phyloP scores from a whole-genome alignment of 495 filamentous ascomycete species.

The Penicillium antarcticum region DNA sequence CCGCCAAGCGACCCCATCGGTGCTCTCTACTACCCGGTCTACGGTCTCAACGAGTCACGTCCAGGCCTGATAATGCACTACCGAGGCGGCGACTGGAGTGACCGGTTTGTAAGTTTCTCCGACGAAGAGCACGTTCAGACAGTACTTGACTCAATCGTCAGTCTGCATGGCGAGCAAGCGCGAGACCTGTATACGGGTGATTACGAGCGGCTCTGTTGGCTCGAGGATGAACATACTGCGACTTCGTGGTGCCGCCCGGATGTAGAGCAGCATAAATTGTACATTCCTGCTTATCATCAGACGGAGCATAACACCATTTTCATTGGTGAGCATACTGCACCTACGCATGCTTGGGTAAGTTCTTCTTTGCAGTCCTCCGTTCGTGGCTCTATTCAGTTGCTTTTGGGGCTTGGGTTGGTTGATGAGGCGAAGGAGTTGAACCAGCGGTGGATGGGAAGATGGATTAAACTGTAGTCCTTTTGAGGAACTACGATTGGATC shows the following conservation, averaged over 20 bases:
- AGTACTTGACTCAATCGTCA: slow-evolving; percentile 52
- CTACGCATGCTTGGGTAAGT: slow-evolving; percentile 68
- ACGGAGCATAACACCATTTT: slow-evolving; percentile 64
- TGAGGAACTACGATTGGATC: not conserved
- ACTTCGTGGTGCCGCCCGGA: slow-evolving; percentile 51
- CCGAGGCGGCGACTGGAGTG: slow-evolving; percentile 39
- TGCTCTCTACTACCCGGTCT: slow-evolving; percentile 58
- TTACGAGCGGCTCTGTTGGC: slow-evolving; percentile 57
- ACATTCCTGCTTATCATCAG: slow-evolving; percentile 63
- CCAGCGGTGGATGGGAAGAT: slow-evolving; percentile 63
- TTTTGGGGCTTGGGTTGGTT: slow-evolving; percentile 63
- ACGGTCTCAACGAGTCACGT: slow-evolving; percentile 56
- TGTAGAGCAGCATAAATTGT: slow-evolving; percentile 59
- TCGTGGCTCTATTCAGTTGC: slow-evolving; percentile 56
- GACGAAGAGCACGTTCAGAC: slow-evolving; percentile 53
- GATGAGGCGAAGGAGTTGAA: slow-evolving; percentile 64
- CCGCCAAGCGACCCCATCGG: slow-evolving; percentile 51
- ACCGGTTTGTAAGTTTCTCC: slow-evolving; percentile 40
- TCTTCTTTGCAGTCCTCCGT: slow-evolving; percentile 60
- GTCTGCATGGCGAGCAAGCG: slow-evolving; percentile 55
- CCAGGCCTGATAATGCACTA: slow-evolving; percentile 62
- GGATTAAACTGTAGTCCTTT: slow-evolving; percentile 36
- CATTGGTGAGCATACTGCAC: slow-evolving; percentile 64
- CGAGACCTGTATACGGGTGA: slow-evolving; percentile 55
- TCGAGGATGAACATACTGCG: slow-evolving; percentile 45